Evolutionary conservation across 768 basidiomycete genomes (phyloP).

Genomic region (Lentinula edodes): DNA sequence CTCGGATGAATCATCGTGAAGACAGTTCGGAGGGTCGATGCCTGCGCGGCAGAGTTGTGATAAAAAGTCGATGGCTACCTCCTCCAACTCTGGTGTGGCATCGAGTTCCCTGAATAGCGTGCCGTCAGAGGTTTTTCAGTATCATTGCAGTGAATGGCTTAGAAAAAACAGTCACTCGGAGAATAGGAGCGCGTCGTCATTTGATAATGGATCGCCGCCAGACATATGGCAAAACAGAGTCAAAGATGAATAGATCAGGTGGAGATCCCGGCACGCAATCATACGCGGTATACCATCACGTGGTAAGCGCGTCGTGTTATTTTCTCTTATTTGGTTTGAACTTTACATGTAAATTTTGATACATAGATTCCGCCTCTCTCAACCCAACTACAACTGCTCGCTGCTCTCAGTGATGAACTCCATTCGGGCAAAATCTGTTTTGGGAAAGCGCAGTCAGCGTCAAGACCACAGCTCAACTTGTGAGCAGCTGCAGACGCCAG

Average conservation of each 20-base stretch:
- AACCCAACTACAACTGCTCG: constrained; percentile 10
- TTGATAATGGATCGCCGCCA: neutral
- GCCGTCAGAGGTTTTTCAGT: neutral
- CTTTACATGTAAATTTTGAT: constrained; percentile 5
- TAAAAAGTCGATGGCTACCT: constrained; percentile 4
- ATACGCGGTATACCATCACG: constrained; percentile 29
- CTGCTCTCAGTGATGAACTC: constrained; percentile 30
- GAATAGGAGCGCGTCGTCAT: neutral
- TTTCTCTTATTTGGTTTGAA: constrained; percentile 20
- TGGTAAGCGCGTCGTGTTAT: constrained; percentile 35
- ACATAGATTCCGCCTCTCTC: constrained; percentile 7
- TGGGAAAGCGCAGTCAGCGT: constrained; percentile 46
- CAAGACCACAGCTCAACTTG: constrained; percentile 21
- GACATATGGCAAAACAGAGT: neutral
- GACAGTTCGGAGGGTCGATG: too few species aligned
- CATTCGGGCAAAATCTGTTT: constrained; percentile 37
- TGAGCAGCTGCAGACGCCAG: constrained; percentile 48
- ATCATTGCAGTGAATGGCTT: neutral
- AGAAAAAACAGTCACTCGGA: neutral
- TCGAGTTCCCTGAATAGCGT: neutral
- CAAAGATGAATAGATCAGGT: neutral
- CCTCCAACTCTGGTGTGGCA: neutral
- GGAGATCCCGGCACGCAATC: neutral
- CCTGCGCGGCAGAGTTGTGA: neutral
- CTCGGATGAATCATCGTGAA: neutral